Percentiles rank a stretch among this genome's conserved stretches.
phyloP scores from a whole-genome alignment of 208 protist species.

The Angomonas ambiguus region DNA sequence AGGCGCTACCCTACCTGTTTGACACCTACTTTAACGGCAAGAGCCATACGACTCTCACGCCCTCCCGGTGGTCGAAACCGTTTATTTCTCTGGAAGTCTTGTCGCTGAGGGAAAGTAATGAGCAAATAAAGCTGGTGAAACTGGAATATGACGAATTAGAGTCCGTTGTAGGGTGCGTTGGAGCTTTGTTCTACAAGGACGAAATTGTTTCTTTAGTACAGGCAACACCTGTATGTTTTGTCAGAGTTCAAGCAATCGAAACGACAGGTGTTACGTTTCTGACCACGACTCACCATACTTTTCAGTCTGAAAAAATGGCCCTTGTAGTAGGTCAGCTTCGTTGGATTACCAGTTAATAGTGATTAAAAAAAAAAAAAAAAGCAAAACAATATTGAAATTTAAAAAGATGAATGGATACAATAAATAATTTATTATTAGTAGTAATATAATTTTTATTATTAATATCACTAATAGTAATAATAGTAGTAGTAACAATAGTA shows the following conservation, averaged over 20 bases:
- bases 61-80: conserved; percentile 55
- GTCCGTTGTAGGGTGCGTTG: conserved; percentile 71
- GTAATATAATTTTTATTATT: not conserved
- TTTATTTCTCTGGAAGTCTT: conserved; percentile 65
- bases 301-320: conserved; percentile 62
- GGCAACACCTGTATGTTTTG: conserved; percentile 49
- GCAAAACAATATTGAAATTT: not conserved
- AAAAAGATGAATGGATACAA: not conserved
- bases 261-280: conserved; percentile 64
- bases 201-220: conserved; percentile 39
- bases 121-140: conserved; percentile 34
- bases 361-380: not conserved
- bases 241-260: conserved; percentile 63
- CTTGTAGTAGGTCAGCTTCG: conserved; percentile 66
- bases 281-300: conserved; percentile 68
- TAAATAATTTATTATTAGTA: not conserved
- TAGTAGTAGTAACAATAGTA: not conserved
- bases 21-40: conserved; percentile 70
- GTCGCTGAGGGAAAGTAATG: conserved; percentile 55
- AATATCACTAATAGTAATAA: not conserved
- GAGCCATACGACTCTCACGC: conserved; percentile 52
- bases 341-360: conserved; percentile 63
- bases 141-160: conserved; percentile 59
- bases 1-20: conserved; percentile 34
- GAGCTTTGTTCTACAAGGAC: conserved; percentile 47